Conservation (phyloP, 1,284 basidiomycete genomes). For the Sutorius eximius region DNA sequence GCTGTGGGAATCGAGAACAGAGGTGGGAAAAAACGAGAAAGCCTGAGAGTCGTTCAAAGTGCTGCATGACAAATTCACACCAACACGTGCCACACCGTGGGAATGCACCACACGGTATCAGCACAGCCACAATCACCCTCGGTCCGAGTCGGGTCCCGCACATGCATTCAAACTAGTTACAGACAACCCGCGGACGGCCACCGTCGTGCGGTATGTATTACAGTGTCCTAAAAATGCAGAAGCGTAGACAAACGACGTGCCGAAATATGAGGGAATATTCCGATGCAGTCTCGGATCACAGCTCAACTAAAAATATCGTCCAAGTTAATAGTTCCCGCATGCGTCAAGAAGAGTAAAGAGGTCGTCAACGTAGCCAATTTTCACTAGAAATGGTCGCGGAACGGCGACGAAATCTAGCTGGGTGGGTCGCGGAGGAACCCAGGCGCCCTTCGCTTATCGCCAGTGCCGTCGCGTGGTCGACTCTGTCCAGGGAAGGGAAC, state of each 20-base stretch:
- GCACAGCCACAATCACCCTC: slow-evolving; percentile 14
- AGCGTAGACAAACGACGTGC: slow-evolving; percentile 2
- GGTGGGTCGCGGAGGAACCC: slow-evolving; percentile 32
- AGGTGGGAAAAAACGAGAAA: slow-evolving; percentile 40
- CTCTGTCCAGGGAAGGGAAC: slow-evolving; percentile 50
- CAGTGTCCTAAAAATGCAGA: slow-evolving; percentile 10
- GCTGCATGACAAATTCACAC: slow-evolving; percentile 30
- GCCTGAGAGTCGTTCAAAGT: slow-evolving; percentile 34
- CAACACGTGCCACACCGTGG: slow-evolving; percentile 34
- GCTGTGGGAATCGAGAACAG: slow-evolving; percentile 39
- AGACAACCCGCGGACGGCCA: background rate
- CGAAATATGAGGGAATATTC: slow-evolving; percentile 17
- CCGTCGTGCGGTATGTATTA: slow-evolving; percentile 21
- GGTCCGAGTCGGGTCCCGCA: background rate
- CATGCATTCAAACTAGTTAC: background rate
- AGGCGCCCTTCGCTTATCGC: slow-evolving; percentile 31
- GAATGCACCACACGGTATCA: slow-evolving; percentile 22
- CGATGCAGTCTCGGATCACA: slow-evolving; percentile 17
- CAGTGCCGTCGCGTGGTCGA: slow-evolving; percentile 23
- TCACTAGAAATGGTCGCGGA: background rate
- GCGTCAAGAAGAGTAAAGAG: slow-evolving; percentile 23
- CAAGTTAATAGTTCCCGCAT: slow-evolving; percentile 22
- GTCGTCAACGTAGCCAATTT: slow-evolving; percentile 10
- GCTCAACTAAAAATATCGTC: slow-evolving; percentile 19
- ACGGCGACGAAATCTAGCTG: slow-evolving; percentile 20